phyloP scores from a whole-genome alignment of 2,329 filamentous ascomycete genomes.

The Fusarium phyllophilum region DNA sequence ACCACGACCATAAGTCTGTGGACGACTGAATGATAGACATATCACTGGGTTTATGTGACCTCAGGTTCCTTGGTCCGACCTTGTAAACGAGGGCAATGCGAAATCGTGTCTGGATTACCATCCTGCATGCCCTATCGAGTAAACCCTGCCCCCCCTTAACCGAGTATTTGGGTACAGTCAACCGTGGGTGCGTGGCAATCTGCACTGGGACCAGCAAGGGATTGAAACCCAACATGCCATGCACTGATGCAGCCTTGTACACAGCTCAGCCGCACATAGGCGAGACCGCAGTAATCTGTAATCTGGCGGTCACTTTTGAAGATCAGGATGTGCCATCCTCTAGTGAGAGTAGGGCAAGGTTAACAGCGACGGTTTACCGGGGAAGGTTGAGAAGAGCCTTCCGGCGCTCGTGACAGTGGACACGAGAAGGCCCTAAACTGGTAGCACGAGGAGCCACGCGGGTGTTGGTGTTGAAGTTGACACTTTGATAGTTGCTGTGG shows the following conservation, averaged over 20 bases:
- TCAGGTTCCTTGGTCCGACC: constrained; percentile 15
- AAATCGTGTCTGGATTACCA: constrained; percentile 40
- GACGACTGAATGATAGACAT: constrained; percentile 7
- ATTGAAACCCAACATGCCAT: constrained; percentile 27
- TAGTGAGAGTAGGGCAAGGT: constrained; percentile 38
- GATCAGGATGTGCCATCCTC: constrained; percentile 30
- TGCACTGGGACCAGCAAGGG: constrained; percentile 24
- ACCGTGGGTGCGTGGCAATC: constrained; percentile 34
- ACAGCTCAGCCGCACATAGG: constrained; percentile 27
- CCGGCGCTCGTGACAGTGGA: constrained; percentile 32
- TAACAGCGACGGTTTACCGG: constrained; percentile 17
- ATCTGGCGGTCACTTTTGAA: constrained; percentile 29
- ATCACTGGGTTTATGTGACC: constrained; percentile 7
- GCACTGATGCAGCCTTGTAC: constrained; percentile 17
- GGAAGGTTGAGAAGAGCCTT: constrained; percentile 14
- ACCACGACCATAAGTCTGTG: constrained; percentile 19
- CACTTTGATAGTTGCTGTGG: constrained; percentile 19
- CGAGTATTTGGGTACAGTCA: constrained; percentile 40
- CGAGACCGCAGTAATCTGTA: constrained; percentile 18
- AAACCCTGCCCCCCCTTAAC: constrained; percentile 39
- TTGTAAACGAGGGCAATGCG: constrained; percentile 30
- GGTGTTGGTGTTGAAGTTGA: constrained; percentile 13
- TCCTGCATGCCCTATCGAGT: constrained; percentile 40
- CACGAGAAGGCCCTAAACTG: constrained; percentile 25
- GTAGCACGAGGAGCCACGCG: constrained; percentile 15